These are phyloP conservation scores for Rhodamnia argentea DNA, from an alignment of 345 rosid genomes.

Conservation along the genomic window DNA sequence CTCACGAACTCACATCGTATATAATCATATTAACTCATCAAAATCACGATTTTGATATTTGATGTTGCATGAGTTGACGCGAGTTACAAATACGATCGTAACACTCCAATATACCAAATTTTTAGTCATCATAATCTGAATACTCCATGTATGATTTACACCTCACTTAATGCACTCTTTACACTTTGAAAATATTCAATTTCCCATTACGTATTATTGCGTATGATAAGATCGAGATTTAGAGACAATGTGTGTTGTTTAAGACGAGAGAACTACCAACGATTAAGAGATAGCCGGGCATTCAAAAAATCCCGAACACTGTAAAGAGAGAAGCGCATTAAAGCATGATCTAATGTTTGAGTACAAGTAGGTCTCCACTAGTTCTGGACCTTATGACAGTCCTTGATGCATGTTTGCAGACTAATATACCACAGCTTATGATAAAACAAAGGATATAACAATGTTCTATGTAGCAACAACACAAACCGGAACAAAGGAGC, in stretches of 20 bases:
- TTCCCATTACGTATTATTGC: not conserved
- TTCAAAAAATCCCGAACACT: not conserved
- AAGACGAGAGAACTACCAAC: not conserved
- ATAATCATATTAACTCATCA: not conserved
- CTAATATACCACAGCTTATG: not conserved
- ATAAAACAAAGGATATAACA: not conserved
- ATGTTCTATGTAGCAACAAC: not conserved
- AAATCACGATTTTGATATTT: not conserved
- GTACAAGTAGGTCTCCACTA: not conserved
- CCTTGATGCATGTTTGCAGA: not conserved
- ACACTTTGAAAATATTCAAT: not conserved
- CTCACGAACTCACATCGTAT: accelerated
- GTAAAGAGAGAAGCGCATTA: not conserved
- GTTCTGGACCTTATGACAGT: not conserved
- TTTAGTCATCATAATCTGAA: not conserved
- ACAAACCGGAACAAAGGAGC: not conserved
- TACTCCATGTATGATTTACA: not conserved
- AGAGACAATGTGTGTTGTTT: not conserved
- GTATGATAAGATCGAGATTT: no score
- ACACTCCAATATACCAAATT: not conserved
- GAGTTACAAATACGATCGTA: not conserved
- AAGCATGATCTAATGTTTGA: not conserved
- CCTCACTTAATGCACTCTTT: not conserved
- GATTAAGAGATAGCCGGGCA: not conserved
- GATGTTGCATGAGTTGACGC: not conserved